Evolutionary conservation across 805 yeast species (phyloP).

Genomic region (Metschnikowia sp.): DNA sequence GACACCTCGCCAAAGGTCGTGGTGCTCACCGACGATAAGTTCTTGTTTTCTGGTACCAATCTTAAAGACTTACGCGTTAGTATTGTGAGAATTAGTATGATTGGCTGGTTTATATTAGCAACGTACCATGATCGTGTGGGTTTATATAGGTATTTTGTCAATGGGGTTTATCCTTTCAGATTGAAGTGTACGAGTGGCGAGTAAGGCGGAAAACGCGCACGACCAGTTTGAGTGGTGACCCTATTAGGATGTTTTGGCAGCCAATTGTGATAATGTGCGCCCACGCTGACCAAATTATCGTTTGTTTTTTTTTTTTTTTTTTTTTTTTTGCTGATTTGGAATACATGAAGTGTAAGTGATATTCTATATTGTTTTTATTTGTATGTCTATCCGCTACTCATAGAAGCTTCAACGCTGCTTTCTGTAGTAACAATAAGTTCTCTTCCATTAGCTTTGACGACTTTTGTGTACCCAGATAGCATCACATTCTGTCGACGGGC

Average conservation of each 20-base stretch:
- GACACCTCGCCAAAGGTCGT: conserved; percentile 54
- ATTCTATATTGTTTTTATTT: no score
- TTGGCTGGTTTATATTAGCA: background rate
- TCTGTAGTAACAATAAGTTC: no score
- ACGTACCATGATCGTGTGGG: conserved; percentile 11
- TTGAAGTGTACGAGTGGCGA: conserved; percentile 2
- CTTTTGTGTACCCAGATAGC: no score
- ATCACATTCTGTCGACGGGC: conserved; percentile 26
- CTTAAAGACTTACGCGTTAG: conserved; percentile 40
- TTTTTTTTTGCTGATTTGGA: no score
- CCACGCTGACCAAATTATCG: background rate
- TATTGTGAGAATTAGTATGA: background rate
- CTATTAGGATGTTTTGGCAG: no score
- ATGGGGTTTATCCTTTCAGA: no score
- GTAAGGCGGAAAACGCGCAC: conserved; percentile 5
- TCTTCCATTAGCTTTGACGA: no score
- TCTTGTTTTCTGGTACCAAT: conserved; percentile 52
- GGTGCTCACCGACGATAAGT: conserved; percentile 47
- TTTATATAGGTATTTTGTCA: background rate
- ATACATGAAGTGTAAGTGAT: background rate
- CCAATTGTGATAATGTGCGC: no score
- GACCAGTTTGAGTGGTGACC: background rate
- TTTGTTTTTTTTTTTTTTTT: no score
- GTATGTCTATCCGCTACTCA: no score
- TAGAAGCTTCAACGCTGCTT: no score